phyloP scores from a whole-genome alignment of 2,329 filamentous ascomycete genomes.

The Aspergillus hiratsukae region DNA sequence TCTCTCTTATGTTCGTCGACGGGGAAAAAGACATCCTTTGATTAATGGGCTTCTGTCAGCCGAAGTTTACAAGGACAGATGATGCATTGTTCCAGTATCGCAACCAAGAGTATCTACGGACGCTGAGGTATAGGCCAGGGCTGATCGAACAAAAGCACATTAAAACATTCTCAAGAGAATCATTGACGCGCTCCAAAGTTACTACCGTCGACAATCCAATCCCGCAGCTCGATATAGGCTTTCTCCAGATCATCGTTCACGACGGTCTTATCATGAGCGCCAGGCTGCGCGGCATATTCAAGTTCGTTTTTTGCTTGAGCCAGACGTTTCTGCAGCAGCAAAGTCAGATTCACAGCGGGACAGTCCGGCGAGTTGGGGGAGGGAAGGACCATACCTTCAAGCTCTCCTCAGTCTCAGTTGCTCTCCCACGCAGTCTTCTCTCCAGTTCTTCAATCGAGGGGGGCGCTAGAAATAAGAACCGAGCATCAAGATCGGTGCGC shows the following conservation, averaged over 20 bases:
- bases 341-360: background rate
- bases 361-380: background rate
- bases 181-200: constrained; percentile 28
- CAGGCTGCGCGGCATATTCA: constrained; percentile 64
- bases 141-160: background rate
- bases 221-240: constrained; percentile 52
- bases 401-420: constrained; percentile 72
- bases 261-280: constrained; percentile 62
- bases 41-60: background rate
- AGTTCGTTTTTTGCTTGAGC: constrained; percentile 70
- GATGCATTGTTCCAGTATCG: constrained; percentile 5
- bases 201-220: constrained; percentile 45
- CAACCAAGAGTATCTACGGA: background rate
- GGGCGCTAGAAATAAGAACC: constrained; percentile 81
- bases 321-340: constrained; percentile 51
- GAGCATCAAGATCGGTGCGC: constrained; percentile 65
- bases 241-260: constrained; percentile 62
- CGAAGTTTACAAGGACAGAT: background rate
- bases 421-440: constrained; percentile 65
- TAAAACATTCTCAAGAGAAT: background rate
- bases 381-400: constrained; percentile 34
- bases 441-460: constrained; percentile 72
- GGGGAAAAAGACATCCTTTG: constrained; percentile 22
- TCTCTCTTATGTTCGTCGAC: constrained; percentile 29
- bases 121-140: background rate